Evolutionary conservation across 352 stramenopile species (phyloP).

Genomic region (Salisapilia sapeloensis): DNA sequence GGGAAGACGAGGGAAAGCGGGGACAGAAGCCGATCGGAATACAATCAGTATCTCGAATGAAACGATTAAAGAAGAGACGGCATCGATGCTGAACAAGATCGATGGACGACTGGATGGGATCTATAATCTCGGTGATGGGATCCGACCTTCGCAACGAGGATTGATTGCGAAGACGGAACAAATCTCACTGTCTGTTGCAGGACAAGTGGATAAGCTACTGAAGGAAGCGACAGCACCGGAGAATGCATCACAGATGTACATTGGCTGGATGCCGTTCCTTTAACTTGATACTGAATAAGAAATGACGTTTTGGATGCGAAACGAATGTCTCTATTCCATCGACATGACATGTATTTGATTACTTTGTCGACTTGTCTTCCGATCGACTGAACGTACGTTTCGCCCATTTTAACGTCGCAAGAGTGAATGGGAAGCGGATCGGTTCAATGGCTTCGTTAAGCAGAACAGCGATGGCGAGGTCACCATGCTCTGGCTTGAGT

Average conservation of each 20-base stretch:
- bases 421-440: conserved; percentile 69
- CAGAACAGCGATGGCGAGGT: conserved; percentile 71
- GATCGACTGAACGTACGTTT: conserved; percentile 65
- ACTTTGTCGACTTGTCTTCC: too few species aligned
- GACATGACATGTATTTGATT: too few species aligned
- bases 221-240: conserved; percentile 83
- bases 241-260: conserved; percentile 92
- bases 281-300: conserved; percentile 5
- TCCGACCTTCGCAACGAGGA: conserved; percentile 46
- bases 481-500: conserved; percentile 75
- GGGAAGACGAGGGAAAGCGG: conserved; percentile 58
- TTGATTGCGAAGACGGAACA: conserved; percentile 65
- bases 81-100: conserved; percentile 79
- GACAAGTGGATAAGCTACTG: conserved; percentile 89
- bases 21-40: conserved; percentile 17
- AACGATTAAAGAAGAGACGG: conserved; percentile 75
- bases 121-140: conserved; percentile 82
- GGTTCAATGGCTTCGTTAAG: conserved; percentile 78
- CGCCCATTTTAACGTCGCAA: conserved; percentile 65
- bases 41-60: conserved; percentile 40
- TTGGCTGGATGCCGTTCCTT: conserved; percentile 90
- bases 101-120: conserved; percentile 84
- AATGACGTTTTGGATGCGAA: too few species aligned
- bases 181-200: conserved; percentile 85
- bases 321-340: too few species aligned